These are phyloP conservation scores for Eragrostis nindensis DNA, from an alignment of 176 grass and related monocot species.

Conservation along the genomic window DNA sequence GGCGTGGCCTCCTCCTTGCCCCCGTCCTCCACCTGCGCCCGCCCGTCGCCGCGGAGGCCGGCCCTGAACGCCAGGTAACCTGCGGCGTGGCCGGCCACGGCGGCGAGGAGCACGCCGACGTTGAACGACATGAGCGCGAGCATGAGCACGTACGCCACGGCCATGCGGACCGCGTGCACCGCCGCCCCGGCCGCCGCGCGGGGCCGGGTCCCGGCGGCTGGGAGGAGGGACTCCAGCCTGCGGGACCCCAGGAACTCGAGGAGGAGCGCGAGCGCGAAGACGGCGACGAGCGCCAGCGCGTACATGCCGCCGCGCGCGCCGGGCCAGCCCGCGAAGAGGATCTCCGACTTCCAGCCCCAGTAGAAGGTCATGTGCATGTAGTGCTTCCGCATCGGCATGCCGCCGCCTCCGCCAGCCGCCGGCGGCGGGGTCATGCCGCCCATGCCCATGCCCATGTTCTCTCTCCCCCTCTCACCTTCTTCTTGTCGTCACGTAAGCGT, in stretches of 20 bases:
- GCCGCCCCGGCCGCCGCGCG: slow-evolving; percentile 28
- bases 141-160: slow-evolving; percentile 75
- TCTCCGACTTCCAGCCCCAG: slow-evolving; percentile 84
- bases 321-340: slow-evolving; percentile 80
- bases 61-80: slow-evolving; percentile 60
- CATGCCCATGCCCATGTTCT: neutral
- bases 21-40: slow-evolving; percentile 37
- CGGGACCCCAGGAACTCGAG: slow-evolving; percentile 60
- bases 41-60: slow-evolving; percentile 38
- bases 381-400: slow-evolving; percentile 11
- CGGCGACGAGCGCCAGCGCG: slow-evolving; percentile 59
- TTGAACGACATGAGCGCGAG: slow-evolving; percentile 98
- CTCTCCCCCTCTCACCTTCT: too few relatives aligned
- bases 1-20: slow-evolving; percentile 18
- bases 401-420: neutral
- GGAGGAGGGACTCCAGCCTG: slow-evolving; percentile 28
- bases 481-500: neutral
- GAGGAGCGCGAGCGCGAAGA: slow-evolving; percentile 54
- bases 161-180: slow-evolving; percentile 59
- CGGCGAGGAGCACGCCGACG: slow-evolving; percentile 65
- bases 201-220: neutral
- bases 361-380: slow-evolving; percentile 93
- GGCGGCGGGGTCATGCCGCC: slow-evolving; percentile 13
- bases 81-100: slow-evolving; percentile 55
- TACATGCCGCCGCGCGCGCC: slow-evolving; percentile 72